Percentiles rank a stretch among this genome's conserved stretches.
phyloP scores from a whole-genome alignment of 768 basidiomycete genomes.

The Hortiboletus campestris region DNA sequence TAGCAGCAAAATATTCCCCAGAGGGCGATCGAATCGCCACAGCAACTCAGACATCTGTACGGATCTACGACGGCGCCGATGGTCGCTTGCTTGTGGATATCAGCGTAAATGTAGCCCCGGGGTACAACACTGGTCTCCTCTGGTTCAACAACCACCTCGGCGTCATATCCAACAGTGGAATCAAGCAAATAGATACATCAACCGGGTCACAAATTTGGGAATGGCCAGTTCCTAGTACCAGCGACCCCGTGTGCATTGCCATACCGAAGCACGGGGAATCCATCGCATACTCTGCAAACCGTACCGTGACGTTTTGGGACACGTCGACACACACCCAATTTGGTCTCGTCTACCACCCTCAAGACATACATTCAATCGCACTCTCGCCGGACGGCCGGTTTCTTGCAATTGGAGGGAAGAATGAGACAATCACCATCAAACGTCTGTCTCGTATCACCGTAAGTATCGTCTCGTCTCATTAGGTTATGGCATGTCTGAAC shows the following conservation, averaged over 20 bases:
- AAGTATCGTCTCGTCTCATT: too few relatives aligned
- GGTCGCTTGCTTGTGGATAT: neutral
- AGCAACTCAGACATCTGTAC: neutral
- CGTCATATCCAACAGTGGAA: too few relatives aligned
- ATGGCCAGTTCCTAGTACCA: neutral
- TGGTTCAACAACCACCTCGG: neutral
- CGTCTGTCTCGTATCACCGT: neutral
- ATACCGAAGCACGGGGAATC: neutral
- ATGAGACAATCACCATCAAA: neutral
- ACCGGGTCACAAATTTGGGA: too few relatives aligned
- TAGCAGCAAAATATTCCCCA: too few relatives aligned
- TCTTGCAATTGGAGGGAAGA: neutral
- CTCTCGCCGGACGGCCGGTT: neutral
- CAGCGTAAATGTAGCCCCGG: neutral
- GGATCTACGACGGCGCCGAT: neutral
- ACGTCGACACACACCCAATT: neutral
- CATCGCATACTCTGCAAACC: neutral
- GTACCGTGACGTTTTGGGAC: neutral
- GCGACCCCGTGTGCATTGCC: neutral
- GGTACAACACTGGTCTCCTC: neutral
- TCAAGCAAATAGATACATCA: too few relatives aligned
- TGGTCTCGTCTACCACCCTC: neutral
- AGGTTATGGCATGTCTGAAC: too few relatives aligned
- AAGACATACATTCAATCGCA: neutral
- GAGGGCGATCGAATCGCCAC: neutral